These are phyloP conservation scores for Diaporthe australafricana DNA, from an alignment of 2,329 filamentous ascomycete genomes.

Conservation along the genomic window DNA sequence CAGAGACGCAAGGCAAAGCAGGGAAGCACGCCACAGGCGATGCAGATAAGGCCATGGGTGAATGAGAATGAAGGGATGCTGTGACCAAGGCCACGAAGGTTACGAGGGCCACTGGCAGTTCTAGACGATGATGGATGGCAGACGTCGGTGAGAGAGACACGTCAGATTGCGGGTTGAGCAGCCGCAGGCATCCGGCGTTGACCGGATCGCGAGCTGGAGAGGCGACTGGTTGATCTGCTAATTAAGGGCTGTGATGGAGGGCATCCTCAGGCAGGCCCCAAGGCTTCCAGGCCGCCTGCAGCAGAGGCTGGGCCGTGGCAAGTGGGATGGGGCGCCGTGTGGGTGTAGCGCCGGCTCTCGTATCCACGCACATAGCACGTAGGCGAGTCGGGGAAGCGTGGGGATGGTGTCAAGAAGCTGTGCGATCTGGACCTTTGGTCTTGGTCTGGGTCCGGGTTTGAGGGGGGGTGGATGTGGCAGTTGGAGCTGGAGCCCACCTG, in stretches of 20 bases:
- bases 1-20: slow-evolving; percentile 16
- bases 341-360: slow-evolving; percentile 24
- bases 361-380: slow-evolving; percentile 13
- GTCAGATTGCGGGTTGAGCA: slow-evolving; percentile 17
- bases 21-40: slow-evolving; percentile 22
- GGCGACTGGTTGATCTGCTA: slow-evolving; percentile 2
- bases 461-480: neutral
- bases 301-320: slow-evolving; percentile 16
- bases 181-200: slow-evolving; percentile 13
- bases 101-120: neutral
- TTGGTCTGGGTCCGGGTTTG: neutral
- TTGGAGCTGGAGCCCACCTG: neutral
- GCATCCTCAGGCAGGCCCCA: slow-evolving; percentile 15
- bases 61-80: neutral
- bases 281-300: slow-evolving; percentile 17
- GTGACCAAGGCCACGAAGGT: neutral
- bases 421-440: neutral
- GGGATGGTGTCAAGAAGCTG: slow-evolving; percentile 17
- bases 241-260: slow-evolving; percentile 28
- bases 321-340: slow-evolving; percentile 14
- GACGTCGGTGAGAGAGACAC: slow-evolving; percentile 10
- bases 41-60: slow-evolving; percentile 30
- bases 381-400: slow-evolving; percentile 25
- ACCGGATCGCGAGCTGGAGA: slow-evolving; percentile 24
- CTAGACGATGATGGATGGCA: neutral